Evolutionary conservation across 352 stramenopile species (phyloP), one percentile per base, ranked within the genome.

Genomic region (Phytophthora capsici): DNA sequence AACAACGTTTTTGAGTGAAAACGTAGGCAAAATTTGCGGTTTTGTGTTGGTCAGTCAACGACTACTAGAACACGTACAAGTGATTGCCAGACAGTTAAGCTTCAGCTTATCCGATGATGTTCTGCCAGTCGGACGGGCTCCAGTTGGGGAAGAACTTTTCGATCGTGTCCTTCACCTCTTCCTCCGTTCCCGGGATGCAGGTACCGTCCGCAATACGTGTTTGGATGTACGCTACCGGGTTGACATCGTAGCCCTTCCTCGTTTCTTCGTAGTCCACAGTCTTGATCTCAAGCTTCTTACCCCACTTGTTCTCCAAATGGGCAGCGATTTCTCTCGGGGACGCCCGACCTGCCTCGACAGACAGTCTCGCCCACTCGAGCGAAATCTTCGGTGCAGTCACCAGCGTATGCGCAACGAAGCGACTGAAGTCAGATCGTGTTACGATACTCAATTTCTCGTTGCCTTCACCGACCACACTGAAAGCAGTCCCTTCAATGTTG

Each of bases 251-350:
- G 19, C 51, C 60, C 14, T 51, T 55, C 45, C 71, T 70, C 48
- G 56, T 67, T 20, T 63, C 44, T 10, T 70, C 62, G 55, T 66
- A 67, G 37, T 60, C 43, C 10, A 62, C 41, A 22, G 52, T 30
- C 1, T 45, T 63, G 37, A 71, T n/a, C 28, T 71, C 50, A 23
- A 68, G 59, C 50, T 71, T 71, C 55, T 62, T 75, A 36, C 50
- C 56, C 30, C 70, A n/a, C 55, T 70, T 74, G 43, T 70, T 66
- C 50, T 71, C 66, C 1, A 51, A 37, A 22, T 66, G 49, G 16
- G 19, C 60, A 16, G 54, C 50, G 19, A 70, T 63, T 48, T 74
- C 66, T 17, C 63, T 58, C 10, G 60, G 49, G 4, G 59, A 62
- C 60, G 54, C 36, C 20, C 60, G 66, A 37, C 65, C 48, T 10